phyloP scores from a whole-genome alignment of 2,329 filamentous ascomycete species.

The Neophaeococcomyces mojaviensis region DNA sequence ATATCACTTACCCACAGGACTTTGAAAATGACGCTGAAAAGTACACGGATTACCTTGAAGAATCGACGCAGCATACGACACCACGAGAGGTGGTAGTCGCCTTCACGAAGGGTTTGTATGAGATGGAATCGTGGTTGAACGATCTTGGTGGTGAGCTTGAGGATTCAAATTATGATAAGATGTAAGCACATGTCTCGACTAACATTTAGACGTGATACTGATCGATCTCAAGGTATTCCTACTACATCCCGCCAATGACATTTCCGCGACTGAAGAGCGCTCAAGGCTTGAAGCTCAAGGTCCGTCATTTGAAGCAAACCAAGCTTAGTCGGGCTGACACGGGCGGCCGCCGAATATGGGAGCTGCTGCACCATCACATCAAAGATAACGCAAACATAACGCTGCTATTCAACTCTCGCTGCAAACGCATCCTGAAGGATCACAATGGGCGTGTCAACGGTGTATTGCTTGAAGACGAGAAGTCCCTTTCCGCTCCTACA shows the following conservation, averaged over 20 bases:
- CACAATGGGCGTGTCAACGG: slow-evolving; percentile 1
- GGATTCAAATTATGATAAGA: neutral
- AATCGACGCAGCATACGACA: neutral
- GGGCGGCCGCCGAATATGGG: neutral
- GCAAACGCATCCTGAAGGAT: slow-evolving; percentile 1
- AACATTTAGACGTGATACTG: neutral
- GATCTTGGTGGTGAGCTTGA: neutral
- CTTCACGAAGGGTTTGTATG: slow-evolving; percentile 2
- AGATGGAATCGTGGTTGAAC: neutral
- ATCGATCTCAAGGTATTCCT: slow-evolving; percentile 1
- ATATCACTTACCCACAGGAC: slow-evolving; percentile 2
- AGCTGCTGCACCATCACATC: slow-evolving; percentile 2
- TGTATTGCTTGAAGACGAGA: neutral
- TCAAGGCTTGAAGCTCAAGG: neutral
- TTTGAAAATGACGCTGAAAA: neutral
- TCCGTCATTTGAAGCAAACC: neutral
- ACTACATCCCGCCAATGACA: neutral
- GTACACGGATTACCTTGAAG: neutral
- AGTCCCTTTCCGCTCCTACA: neutral
- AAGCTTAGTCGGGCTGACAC: neutral
- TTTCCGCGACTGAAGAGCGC: neutral
- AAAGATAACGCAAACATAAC: slow-evolving; percentile 1
- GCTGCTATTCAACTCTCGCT: neutral
- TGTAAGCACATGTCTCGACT: neutral
- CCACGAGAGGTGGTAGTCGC: neutral